Evolutionary conservation across 2,329 filamentous ascomycete species (phyloP), one percentile per base, ranked within the genome.

Genomic region (Alternaria sp.): DNA sequence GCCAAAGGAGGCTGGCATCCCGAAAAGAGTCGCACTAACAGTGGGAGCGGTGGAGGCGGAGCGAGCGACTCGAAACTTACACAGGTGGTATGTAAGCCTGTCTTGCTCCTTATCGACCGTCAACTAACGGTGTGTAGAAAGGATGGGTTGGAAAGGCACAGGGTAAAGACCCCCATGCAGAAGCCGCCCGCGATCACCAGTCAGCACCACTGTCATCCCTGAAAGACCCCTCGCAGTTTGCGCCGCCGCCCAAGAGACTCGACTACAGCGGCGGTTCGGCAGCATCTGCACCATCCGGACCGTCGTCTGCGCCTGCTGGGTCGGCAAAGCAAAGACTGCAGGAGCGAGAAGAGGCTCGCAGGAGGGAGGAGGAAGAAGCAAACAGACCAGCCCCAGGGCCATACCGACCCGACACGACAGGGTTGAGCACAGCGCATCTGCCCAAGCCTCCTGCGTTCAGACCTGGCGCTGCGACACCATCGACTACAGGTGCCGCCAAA

Each of bases 181-280:
- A 72, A 52, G 71, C 69, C 32, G 73, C 77, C 26, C 67, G 69
- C 26, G 82, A 85, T 23, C 88, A 88, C 67, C 81, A 85, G 56
- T 85, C 87, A 7, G 84, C 85, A 15, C 93, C 93, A 2, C 81
- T 96, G 46, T 84, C 88, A 9, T 85, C 88, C 4, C 85, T 97
- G 28, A 89, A 88, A 76, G 93, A 97, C 75, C 93, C 93, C 1
- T 79, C 87, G 1, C 87, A 88, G 15, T 97, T 97, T 76, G 93
- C 88, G 3, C 92, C 93, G 23, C 93, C 93, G 25, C 93, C 93
- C 0, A 94, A 88, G 72, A 91, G 74, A 65, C 79, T 83, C 60
- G 82, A 83, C 53, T 85, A 84, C 67, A 81, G 85, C 74, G 80
- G 83, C 60, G 80, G 79, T 13, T 79, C 77, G 7, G 80, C 83